phyloP scores from a whole-genome alignment of 169 alveolate species.

The Hepatocystis sp. region DNA sequence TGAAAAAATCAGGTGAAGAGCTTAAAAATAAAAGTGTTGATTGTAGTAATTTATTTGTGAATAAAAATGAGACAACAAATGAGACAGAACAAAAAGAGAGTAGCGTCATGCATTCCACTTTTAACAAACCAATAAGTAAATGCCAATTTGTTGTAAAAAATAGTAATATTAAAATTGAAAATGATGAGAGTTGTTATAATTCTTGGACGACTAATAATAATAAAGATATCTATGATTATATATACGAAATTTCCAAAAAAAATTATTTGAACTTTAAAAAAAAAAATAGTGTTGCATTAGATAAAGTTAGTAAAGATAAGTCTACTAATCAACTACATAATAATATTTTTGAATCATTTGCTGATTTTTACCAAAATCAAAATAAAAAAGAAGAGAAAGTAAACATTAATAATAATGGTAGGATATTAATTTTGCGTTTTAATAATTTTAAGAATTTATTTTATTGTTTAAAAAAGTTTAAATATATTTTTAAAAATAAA shows the following conservation, averaged over 20 bases:
- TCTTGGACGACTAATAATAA: not conserved
- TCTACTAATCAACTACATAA: constrained; percentile 1
- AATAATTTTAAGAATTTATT: constrained; percentile 37
- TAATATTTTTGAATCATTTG: constrained; percentile 44
- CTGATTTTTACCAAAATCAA: constrained; percentile 66
- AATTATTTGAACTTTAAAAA: constrained; percentile 47
- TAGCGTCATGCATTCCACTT: too few relatives aligned
- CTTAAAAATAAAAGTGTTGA: too few relatives aligned
- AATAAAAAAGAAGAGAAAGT: constrained; percentile 29
- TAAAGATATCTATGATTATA: constrained; percentile 33
- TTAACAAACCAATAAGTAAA: not conserved
- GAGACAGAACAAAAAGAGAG: too few relatives aligned
- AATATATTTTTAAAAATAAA: constrained; percentile 53
- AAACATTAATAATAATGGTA: constrained; percentile 46
- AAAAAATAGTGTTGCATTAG: constrained; percentile 11
- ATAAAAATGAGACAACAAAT: too few relatives aligned
- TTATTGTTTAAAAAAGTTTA: constrained; percentile 53
- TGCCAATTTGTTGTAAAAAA: constrained; percentile 41
- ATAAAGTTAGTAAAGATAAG: constrained; percentile 15
- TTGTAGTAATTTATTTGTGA: too few relatives aligned
- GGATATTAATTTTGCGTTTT: constrained; percentile 63
- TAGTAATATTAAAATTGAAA: constrained; percentile 50
- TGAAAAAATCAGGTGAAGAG: not conserved
- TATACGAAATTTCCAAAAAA: constrained; percentile 43
- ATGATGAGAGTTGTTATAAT: constrained; percentile 1